phyloP scores from a whole-genome alignment of 768 basidiomycete genomes.

The Phlegmacium glaucopus region DNA sequence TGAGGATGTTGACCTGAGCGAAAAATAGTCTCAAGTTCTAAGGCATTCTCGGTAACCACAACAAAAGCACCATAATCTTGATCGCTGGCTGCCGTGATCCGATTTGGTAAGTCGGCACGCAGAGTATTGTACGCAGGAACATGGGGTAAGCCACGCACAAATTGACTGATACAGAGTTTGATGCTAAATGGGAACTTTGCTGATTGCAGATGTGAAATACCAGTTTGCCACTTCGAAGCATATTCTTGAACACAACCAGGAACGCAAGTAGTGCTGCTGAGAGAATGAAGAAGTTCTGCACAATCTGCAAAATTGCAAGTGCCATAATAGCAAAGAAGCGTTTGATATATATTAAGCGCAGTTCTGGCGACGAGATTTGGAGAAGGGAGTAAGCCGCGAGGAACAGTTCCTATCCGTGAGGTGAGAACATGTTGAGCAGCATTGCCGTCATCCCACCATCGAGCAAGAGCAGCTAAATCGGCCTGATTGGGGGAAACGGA shows the following conservation, averaged over 20 bases:
- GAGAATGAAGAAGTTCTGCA: not conserved
- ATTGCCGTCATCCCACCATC: slow-evolving; percentile 5
- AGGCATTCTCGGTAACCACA: not conserved
- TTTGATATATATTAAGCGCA: not conserved
- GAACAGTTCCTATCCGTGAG: not conserved
- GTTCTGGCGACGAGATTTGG: not conserved
- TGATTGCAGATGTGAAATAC: not conserved
- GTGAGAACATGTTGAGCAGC: slow-evolving; percentile 1
- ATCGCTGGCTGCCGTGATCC: not conserved
- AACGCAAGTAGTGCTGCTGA: not conserved
- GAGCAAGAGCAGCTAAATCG: not conserved
- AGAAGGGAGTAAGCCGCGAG: slow-evolving; percentile 1
- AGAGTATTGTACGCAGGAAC: not conserved
- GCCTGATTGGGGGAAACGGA: not conserved
- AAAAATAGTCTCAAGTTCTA: not conserved
- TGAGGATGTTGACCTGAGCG: too few relatives aligned
- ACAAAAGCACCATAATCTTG: not conserved
- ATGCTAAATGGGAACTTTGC: slow-evolving; percentile 1
- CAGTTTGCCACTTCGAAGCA: not conserved
- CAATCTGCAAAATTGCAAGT: not conserved
- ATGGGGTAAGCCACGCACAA: not conserved
- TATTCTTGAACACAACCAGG: not conserved
- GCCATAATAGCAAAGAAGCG: not conserved
- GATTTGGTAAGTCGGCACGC: not conserved
- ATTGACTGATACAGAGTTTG: too few relatives aligned